Percentiles rank a stretch among this genome's conserved stretches.
phyloP scores from a whole-genome alignment of 164 flowering plant genomes.

The Kingdonia uniflora region DNA sequence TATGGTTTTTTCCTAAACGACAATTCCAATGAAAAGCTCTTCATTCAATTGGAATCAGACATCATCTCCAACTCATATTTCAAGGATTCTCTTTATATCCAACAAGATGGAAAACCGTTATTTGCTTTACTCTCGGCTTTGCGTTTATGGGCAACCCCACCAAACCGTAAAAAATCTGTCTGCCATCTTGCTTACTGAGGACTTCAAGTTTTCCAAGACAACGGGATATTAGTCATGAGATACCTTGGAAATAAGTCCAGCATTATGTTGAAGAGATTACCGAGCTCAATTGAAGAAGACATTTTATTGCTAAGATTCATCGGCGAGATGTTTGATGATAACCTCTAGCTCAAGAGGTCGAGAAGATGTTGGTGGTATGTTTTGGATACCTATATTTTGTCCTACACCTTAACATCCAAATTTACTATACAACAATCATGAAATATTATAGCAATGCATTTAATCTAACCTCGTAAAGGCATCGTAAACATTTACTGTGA shows the following conservation, averaged over 20 bases:
- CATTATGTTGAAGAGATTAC: conserved; percentile 30
- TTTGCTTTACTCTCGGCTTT: conserved; percentile 64
- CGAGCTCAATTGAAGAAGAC: conserved; percentile 60
- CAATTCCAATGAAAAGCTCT: conserved; percentile 77
- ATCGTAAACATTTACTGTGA: no score
- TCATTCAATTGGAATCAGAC: conserved; percentile 42
- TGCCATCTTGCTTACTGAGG: conserved; percentile 75
- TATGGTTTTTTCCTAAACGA: conserved; percentile 71
- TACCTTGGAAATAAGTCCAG: conserved; percentile 41
- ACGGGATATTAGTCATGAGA: conserved; percentile 51
- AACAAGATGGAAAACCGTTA: conserved; percentile 70
- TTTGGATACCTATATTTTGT: no score
- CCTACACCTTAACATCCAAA: no score
- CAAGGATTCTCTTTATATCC: conserved; percentile 48
- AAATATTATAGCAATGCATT: no score
- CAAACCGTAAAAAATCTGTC: conserved; percentile 38
- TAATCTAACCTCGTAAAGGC: no score
- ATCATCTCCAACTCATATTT: conserved; percentile 49
- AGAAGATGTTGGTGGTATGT: conserved; percentile 6
- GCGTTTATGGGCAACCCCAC: conserved; percentile 70
- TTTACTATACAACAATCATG: no score
- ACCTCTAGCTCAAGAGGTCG: conserved; percentile 8
- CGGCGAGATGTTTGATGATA: conserved; percentile 23
- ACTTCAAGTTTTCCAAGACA: conserved; percentile 44
- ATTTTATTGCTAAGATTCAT: conserved; percentile 24